Percentiles rank a stretch among this genome's conserved stretches.
Evolutionary conservation across 2,329 filamentous ascomycete genomes (phyloP).

Genomic region (Cladosporium colombiae): DNA sequence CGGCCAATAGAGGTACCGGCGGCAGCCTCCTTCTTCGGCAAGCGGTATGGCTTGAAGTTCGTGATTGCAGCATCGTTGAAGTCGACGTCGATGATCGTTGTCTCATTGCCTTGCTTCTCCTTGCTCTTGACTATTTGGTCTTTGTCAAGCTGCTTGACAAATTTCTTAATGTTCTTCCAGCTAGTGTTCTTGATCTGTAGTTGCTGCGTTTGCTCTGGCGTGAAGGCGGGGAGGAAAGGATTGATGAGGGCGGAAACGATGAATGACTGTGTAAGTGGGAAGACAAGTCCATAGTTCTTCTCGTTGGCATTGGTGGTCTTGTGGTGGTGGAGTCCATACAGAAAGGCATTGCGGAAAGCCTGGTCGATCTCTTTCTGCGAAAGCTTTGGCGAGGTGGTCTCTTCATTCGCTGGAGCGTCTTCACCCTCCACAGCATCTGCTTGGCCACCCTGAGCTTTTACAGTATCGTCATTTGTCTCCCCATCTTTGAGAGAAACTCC

Average conservation of each 20-base stretch:
- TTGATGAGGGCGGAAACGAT: conserved; percentile 65
- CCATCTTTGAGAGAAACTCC: conserved; percentile 44
- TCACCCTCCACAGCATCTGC: conserved; percentile 31
- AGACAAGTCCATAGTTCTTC: conserved; percentile 57
- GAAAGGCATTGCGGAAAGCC: conserved; percentile 64
- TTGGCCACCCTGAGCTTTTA: conserved; percentile 35
- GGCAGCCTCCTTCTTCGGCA: conserved; percentile 58
- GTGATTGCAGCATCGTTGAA: conserved; percentile 58
- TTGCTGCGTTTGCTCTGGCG: conserved; percentile 55
- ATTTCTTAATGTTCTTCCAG: conserved; percentile 70
- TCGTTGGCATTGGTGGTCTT: conserved; percentile 56
- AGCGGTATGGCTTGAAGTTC: conserved; percentile 62
- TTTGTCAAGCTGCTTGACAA: conserved; percentile 69
- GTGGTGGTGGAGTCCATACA: conserved; percentile 63
- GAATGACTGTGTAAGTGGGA: conserved; percentile 64
- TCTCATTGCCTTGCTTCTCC: conserved; percentile 64
- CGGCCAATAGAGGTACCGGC: conserved; percentile 41
- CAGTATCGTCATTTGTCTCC: conserved; percentile 26
- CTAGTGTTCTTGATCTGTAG: conserved; percentile 70
- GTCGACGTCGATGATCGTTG: conserved; percentile 64
- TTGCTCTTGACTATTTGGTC: conserved; percentile 63
- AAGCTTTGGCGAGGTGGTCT: conserved; percentile 48
- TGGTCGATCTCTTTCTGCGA: conserved; percentile 67
- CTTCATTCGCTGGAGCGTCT: conserved; percentile 32
- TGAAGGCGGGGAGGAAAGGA: conserved; percentile 64